Conservation (phyloP, 2,329 filamentous ascomycete genomes). For the Fonsecaea pedrosoi region DNA sequence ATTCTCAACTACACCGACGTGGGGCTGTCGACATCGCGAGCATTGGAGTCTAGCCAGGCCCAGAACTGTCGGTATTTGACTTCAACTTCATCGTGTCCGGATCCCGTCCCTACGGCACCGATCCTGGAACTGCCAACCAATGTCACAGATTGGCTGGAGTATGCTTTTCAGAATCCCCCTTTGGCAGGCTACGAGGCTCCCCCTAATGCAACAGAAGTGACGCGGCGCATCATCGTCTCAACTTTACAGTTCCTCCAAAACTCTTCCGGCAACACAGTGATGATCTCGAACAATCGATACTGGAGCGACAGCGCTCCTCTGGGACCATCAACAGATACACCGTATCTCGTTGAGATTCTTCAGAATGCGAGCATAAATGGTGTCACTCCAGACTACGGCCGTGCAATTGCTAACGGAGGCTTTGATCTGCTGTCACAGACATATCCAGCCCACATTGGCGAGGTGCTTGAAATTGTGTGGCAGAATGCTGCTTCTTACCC, state of each 20-base stretch:
- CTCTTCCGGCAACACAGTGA: slow-evolving; percentile 24
- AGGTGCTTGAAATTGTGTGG: slow-evolving; percentile 56
- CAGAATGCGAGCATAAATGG: slow-evolving; percentile 43
- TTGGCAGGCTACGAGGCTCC: slow-evolving; percentile 38
- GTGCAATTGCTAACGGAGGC: slow-evolving; percentile 49
- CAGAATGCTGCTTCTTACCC: slow-evolving; percentile 46
- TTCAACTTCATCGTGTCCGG: slow-evolving; percentile 1
- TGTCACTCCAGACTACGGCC: slow-evolving; percentile 48
- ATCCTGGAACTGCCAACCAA: slow-evolving; percentile 38
- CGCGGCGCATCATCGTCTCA: slow-evolving; percentile 57
- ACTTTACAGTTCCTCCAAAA: slow-evolving; percentile 42
- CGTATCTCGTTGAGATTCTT: slow-evolving; percentile 58
- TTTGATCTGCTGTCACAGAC: slow-evolving; percentile 48
- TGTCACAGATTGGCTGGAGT: slow-evolving; percentile 40
- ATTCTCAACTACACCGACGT: slow-evolving; percentile 41
- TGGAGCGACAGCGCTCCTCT: slow-evolving; percentile 33
- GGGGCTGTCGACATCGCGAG: not conserved
- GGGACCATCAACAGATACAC: slow-evolving; percentile 41
- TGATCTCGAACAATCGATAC: slow-evolving; percentile 45
- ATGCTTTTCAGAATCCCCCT: slow-evolving; percentile 38
- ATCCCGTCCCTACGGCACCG: slow-evolving; percentile 18
- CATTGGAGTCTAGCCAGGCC: not conserved
- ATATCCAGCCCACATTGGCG: slow-evolving; percentile 47
- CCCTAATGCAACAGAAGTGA: slow-evolving; percentile 51
- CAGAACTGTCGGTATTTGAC: slow-evolving; percentile 31